phyloP scores from a whole-genome alignment of 805 yeast species.

The Yamadazyma paraphyllophila region DNA sequence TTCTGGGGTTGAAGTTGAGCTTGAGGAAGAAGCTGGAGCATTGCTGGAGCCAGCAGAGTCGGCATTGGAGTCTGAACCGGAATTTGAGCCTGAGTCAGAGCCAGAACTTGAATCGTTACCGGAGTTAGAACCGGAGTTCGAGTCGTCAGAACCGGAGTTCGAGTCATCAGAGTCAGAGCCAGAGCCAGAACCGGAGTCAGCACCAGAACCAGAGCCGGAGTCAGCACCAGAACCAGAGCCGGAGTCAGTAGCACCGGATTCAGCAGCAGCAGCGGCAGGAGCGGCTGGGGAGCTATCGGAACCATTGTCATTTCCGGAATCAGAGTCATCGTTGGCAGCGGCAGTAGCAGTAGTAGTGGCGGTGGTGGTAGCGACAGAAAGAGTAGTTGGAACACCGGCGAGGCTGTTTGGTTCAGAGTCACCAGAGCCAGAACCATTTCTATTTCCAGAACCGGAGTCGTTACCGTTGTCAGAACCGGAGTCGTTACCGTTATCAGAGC shows the following conservation, averaged over 20 bases:
- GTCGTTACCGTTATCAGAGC: background rate
- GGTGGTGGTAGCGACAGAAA: conserved; percentile 11
- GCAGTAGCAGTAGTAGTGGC: conserved; percentile 3
- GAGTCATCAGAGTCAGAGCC: too few species aligned
- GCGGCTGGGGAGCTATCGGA: conserved; percentile 4
- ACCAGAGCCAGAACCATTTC: too few species aligned
- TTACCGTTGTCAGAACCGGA: background rate
- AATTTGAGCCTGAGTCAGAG: background rate
- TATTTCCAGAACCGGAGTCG: background rate
- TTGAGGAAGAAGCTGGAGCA: background rate
- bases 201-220: conserved; percentile 2
- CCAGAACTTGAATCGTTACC: background rate
- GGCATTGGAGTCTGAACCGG: background rate
- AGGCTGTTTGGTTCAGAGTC: background rate
- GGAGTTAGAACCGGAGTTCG: conserved; percentile 3
- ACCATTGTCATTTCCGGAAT: conserved; percentile 1
- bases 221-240: conserved; percentile 2
- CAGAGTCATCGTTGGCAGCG: background rate
- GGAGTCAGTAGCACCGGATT: conserved; percentile 4
- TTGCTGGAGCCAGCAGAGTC: background rate
- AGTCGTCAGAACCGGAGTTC: background rate
- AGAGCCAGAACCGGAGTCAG: conserved; percentile 6
- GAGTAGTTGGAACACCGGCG: conserved; percentile 8
- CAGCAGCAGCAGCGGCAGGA: conserved; percentile 2
- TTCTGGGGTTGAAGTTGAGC: conserved; percentile 5